These are phyloP conservation scores for Lactifluus rugatus DNA, from an alignment of 768 basidiomycete genomes.

Conservation along the genomic window DNA sequence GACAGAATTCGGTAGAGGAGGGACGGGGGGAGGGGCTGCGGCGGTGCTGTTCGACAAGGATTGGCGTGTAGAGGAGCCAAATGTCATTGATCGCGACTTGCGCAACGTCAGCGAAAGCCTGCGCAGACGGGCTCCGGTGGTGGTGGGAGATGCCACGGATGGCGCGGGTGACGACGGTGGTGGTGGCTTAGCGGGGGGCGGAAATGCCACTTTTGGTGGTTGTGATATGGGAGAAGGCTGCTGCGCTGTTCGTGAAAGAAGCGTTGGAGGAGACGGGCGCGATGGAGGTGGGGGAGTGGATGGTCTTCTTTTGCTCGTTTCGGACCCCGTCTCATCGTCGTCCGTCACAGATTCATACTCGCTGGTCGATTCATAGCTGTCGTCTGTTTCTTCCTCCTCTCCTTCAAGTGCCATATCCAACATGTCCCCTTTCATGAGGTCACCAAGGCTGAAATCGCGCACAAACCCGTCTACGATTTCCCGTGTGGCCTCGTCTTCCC, in stretches of 20 bases:
- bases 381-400: conserved; percentile 34
- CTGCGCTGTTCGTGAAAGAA: not conserved
- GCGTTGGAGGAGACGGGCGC: not conserved
- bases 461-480: conserved; percentile 75
- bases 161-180: conserved; percentile 9
- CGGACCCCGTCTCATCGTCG: conserved; percentile 24
- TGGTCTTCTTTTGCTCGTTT: conserved; percentile 13
- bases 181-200: not conserved
- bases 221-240: not conserved
- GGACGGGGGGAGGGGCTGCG: conserved; percentile 29
- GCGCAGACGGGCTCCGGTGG: conserved; percentile 11
- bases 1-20: conserved; percentile 24
- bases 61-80: conserved; percentile 10
- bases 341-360: conserved; percentile 33
- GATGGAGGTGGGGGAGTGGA: not conserved
- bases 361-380: conserved; percentile 34
- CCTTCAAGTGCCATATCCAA: conserved; percentile 71
- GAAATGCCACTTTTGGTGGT: not conserved
- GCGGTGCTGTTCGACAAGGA: conserved; percentile 23
- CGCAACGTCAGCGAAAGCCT: conserved; percentile 32
- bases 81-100: conserved; percentile 37
- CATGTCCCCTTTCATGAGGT: conserved; percentile 67
- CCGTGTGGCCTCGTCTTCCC: conserved; percentile 76
- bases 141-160: conserved; percentile 2
- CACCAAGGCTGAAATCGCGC: conserved; percentile 72